Percentiles rank a stretch among this genome's conserved stretches.
phyloP scores from a whole-genome alignment of 805 yeast genomes.

The Yamadazyma akitaensis region DNA sequence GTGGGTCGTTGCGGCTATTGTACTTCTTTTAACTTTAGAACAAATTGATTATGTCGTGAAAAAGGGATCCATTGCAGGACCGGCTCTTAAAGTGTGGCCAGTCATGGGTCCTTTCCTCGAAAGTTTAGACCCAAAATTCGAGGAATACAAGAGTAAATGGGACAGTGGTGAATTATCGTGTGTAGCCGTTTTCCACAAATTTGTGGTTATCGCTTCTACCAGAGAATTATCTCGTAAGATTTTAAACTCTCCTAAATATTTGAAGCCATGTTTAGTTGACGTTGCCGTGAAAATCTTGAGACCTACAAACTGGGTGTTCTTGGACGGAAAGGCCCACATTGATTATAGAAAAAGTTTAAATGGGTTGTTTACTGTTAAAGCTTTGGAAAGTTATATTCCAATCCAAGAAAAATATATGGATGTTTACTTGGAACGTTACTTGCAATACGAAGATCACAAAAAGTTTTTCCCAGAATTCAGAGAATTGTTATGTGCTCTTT shows the following conservation, averaged over 20 bases:
- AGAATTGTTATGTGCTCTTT: conserved; percentile 92
- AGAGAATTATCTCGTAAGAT: conserved; percentile 88
- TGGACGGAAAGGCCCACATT: conserved; percentile 92
- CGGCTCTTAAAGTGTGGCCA: conserved; percentile 85
- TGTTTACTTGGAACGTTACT: conserved; percentile 66
- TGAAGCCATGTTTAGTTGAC: conserved; percentile 97
- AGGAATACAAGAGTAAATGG: conserved; percentile 92
- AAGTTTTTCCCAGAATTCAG: conserved; percentile 91
- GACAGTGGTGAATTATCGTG: conserved; percentile 90
- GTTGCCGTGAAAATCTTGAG: conserved; percentile 92
- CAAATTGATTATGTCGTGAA: conserved; percentile 73
- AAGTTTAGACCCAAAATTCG: conserved; percentile 92
- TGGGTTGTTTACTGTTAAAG: conserved; percentile 81
- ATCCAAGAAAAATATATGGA: conserved; percentile 83
- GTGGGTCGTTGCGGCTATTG: conserved; percentile 43
- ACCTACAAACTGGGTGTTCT: conserved; percentile 96
- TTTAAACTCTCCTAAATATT: conserved; percentile 78
- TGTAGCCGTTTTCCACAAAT: conserved; percentile 96
- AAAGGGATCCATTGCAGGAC: conserved; percentile 92
- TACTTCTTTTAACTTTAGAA: conserved; percentile 57
- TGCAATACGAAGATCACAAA: conserved; percentile 59
- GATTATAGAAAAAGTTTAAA: conserved; percentile 91
- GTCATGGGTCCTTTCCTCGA: conserved; percentile 95
- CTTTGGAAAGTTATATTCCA: conserved; percentile 81
- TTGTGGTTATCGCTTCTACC: conserved; percentile 88